Base-by-base conservation (phyloP, 345 rosid species). In the Eucalyptus cloeziana region DNA sequence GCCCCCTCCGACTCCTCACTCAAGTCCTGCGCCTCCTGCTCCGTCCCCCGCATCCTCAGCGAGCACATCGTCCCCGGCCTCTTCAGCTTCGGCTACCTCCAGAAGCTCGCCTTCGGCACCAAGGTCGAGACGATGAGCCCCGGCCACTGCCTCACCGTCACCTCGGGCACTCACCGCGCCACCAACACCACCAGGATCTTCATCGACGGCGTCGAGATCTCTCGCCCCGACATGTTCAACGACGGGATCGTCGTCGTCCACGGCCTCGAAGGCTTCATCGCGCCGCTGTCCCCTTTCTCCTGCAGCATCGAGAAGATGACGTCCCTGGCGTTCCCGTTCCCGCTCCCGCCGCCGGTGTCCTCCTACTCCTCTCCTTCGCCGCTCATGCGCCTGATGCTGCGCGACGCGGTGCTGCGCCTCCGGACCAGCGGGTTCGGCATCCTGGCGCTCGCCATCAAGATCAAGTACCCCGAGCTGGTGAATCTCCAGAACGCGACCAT, bases 61-160 rank as follows among this genome's bases (percentile, higher is more conserved):
- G 97, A 95, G 88, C 96, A 94, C 94, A 90, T 95, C 33, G 94
- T 95, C 87, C 96, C 96, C 5, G 96, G 96, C 51, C 95, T 94
- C 85, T 94, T 93, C 92, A 89, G 94, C 81, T 88, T 90, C 86
- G 91, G 90, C 85, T 95, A 95, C 89, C 97, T 95, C 90, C 93
- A 90, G 12, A 91, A 91, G 43, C 95, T 95, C 15, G 76, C 94
- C 64, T 95, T 94, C 86, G 95, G 95, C 14, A 92, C 96, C 51
- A 94, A 93, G 89, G 88, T 95, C 83, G 96, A 94, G 88, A 92
- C 96, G 21, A 90, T 95, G 85, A 91, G 92, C 76, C 91, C 95
- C n/a, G 94, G 95, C 92, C 95, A 92, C 50, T 95, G 97, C 94
- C 87, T 95, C 67, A 93, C 96, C 64, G 85, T 95, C 58, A 95